Evolutionary conservation across 345 rosid species (phyloP).

Genomic region (Melaleuca alternifolia): DNA sequence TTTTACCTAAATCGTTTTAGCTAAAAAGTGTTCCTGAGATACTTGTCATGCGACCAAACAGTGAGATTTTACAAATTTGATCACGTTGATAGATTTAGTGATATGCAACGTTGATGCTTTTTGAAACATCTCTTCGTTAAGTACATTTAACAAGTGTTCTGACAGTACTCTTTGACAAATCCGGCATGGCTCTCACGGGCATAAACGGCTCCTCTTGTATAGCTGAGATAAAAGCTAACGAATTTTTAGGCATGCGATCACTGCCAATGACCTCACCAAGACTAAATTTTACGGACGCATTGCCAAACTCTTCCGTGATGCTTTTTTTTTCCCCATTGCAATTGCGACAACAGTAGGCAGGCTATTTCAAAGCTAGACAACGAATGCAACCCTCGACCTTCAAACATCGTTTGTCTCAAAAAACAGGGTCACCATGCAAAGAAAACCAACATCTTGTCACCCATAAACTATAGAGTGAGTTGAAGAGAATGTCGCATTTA

Average conservation of each 20-base stretch:
- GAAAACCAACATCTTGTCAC: background rate
- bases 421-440: background rate
- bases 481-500: background rate
- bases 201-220: background rate
- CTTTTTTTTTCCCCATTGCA: background rate
- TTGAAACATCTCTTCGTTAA: background rate
- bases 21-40: background rate
- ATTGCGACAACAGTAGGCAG: background rate
- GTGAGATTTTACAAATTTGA: background rate
- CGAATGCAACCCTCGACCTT: background rate
- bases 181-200: rapidly evolving
- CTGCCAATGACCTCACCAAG: background rate
- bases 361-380: background rate
- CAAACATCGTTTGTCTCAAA: background rate
- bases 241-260: background rate
- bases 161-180: background rate
- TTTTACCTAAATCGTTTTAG: background rate
- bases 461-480: background rate
- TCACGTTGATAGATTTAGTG: background rate
- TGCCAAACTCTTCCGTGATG: background rate
- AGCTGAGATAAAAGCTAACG: background rate
- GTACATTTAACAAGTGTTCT: background rate
- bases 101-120: background rate
- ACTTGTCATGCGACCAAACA: background rate
- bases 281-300: background rate